Conservation (phyloP, 345 rosid species). For the Physaria fendleri region DNA sequence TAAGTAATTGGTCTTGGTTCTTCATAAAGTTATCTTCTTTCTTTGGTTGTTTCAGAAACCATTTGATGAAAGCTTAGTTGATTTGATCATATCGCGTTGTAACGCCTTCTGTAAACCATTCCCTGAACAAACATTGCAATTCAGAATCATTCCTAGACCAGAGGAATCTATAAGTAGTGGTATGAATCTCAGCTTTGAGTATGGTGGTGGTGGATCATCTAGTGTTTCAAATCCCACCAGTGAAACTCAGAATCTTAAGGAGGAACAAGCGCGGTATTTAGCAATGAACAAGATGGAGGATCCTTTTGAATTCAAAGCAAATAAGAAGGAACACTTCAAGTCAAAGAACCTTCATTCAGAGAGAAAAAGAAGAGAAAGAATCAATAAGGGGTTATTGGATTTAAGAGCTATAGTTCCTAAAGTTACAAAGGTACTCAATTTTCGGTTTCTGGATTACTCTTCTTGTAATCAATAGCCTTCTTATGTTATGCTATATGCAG, state of each 20-base stretch:
- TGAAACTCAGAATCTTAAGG: too few species aligned
- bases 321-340: constrained; percentile 30
- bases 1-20: neutral
- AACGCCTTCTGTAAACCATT: constrained; percentile 25
- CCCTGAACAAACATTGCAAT: constrained; percentile 7
- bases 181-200: constrained; percentile 36
- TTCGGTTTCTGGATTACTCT: neutral
- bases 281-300: too few species aligned
- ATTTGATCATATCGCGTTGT: constrained; percentile 39
- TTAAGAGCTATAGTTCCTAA: constrained; percentile 70
- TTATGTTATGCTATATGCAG: constrained; percentile 31
- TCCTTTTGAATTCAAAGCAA: too few species aligned
- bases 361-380: constrained; percentile 65
- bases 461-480: neutral
- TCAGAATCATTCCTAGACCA: constrained; percentile 16
- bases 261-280: too few species aligned
- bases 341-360: constrained; percentile 80
- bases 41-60: constrained; percentile 43
- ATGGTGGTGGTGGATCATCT: constrained; percentile 14
- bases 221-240: too few species aligned
- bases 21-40: neutral
- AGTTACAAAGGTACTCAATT: constrained; percentile 91
- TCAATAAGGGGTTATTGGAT: constrained; percentile 46
- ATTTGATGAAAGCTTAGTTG: constrained; percentile 51
- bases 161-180: constrained; percentile 21